Conservation (phyloP, 805 yeast species). For the Blastobotrys robertii region DNA sequence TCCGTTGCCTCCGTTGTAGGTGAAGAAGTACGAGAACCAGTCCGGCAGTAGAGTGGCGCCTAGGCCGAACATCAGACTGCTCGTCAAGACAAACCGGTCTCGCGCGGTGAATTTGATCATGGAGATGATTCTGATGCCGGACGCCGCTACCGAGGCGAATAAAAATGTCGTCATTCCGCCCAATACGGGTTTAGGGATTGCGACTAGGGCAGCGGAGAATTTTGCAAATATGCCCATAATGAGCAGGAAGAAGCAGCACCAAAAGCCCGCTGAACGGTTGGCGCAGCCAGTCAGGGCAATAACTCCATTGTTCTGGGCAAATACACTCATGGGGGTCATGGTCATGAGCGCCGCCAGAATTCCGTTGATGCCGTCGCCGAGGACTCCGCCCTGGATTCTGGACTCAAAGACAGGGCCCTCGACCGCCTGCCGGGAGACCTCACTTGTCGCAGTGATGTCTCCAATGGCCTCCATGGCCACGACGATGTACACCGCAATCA, state of each 20-base stretch:
- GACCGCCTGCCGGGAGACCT: conserved; percentile 76
- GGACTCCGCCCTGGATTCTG: conserved; percentile 84
- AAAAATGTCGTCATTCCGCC: conserved; percentile 85
- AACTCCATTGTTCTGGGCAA: conserved; percentile 95
- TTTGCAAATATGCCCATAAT: conserved; percentile 84
- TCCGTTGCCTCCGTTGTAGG: conserved; percentile 52
- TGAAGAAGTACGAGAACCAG: conserved; percentile 58
- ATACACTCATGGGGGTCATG: conserved; percentile 81
- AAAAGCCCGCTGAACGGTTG: conserved; percentile 68
- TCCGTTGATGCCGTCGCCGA: conserved; percentile 83
- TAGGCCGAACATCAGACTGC: conserved; percentile 53
- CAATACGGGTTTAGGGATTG: conserved; percentile 68
- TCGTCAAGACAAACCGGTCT: conserved; percentile 63
- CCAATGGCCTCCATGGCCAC: conserved; percentile 92
- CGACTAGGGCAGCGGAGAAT: conserved; percentile 79
- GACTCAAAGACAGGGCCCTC: conserved; percentile 77
- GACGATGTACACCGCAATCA: conserved; percentile 72
- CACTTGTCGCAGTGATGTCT: conserved; percentile 89
- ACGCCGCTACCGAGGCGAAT: conserved; percentile 66
- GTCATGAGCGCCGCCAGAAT: conserved; percentile 68
- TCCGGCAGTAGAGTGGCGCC: conserved; percentile 55
- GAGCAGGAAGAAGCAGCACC: conserved; percentile 69
- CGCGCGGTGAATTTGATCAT: conserved; percentile 49
- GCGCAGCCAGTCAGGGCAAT: conserved; percentile 90
- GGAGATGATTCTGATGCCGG: conserved; percentile 60